Conservation (phyloP, 2,329 filamentous ascomycete species). For the Claviceps africana region DNA sequence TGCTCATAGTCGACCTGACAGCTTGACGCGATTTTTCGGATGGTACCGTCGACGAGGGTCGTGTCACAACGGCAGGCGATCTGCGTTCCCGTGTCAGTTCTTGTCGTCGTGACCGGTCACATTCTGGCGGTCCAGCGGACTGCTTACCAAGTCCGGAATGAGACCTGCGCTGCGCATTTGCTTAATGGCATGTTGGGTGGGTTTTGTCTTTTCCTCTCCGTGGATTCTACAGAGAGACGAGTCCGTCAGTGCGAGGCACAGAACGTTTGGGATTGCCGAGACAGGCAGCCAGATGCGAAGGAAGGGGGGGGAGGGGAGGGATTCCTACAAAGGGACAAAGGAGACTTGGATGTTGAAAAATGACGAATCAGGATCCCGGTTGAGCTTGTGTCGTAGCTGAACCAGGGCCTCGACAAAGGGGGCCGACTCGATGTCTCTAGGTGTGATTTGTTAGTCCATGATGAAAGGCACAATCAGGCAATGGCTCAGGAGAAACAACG, state of each 20-base stretch:
- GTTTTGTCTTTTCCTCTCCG: conserved; percentile 87
- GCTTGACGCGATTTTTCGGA: conserved; percentile 76
- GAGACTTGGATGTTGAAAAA: conserved; percentile 84
- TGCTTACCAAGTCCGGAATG: conserved; percentile 50
- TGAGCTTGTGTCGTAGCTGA: conserved; percentile 59
- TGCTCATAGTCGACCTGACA: conserved; percentile 80
- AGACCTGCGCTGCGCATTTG: conserved; percentile 70
- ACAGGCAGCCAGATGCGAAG: too few relatives aligned
- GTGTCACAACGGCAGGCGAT: conserved; percentile 86
- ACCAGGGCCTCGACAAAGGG: conserved; percentile 80
- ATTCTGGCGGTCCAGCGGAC: neutral
- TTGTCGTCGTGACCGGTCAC: too few relatives aligned
- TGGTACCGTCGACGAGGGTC: conserved; percentile 56
- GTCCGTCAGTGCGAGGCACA: neutral
- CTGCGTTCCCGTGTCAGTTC: conserved; percentile 24
- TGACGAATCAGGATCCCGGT: conserved; percentile 45
- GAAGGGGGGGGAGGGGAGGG: too few relatives aligned
- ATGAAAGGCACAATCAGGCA: neutral
- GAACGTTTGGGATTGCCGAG: neutral
- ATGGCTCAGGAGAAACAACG: neutral
- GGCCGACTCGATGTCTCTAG: conserved; percentile 62
- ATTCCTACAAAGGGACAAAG: conserved; percentile 52
- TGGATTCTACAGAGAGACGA: conserved; percentile 16
- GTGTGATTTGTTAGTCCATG: neutral
- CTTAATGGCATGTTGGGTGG: conserved; percentile 81